Evolutionary conservation across 2,329 filamentous ascomycete genomes (phyloP), one percentile per base, ranked within the genome.

Genomic region (Fusarium veterinarium): DNA sequence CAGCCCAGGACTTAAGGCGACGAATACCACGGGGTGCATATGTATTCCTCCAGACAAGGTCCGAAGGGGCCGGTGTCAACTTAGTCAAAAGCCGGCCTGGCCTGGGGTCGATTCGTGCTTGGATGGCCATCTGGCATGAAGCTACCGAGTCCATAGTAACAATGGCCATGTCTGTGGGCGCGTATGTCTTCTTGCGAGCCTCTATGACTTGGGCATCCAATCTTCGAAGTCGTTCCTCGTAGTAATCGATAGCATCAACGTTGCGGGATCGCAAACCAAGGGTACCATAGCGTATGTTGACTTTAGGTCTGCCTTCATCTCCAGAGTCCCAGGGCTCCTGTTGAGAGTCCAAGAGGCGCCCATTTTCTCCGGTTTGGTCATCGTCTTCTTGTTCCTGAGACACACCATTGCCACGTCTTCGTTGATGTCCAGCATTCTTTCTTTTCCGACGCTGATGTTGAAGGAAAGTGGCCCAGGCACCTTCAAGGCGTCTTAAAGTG

Each of bases 71-170:
- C 0, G 96, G 96, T 6, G 95, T 95, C 33, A 93, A 88, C 67
- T 94, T 95, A 13, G 95, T 95, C 60, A 97, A 85, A 10, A 99
- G 87, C 67, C 93, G 92, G 64, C 95, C 91, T 0, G 97, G 96
- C 16, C 93, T 92, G 7, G 96, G 95, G 78, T 98, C 95, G 59
- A 99, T 90, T 16, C 97, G 91, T 8, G 96, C 95, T 82, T 99
- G 96, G 46, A 97, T 94, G 30, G 95, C 94, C 95, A 98, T 97
- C 84, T 99, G 96, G 75, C 90, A 91, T 37, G 95, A 92, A 19
- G 95, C 93, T 55, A 97, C 96, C 7, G 94, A 96, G 83, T 98
- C 94, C 94, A 99, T 97, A 0, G 96, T 98, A 42, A 99, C 93
- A 81, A 99, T 98, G 2, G 97, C 97, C 67, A 97, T 88, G 53